Evolutionary conservation across 108 stramenopile species (phyloP).

Genomic region (Chaetoceros muelleri): DNA sequence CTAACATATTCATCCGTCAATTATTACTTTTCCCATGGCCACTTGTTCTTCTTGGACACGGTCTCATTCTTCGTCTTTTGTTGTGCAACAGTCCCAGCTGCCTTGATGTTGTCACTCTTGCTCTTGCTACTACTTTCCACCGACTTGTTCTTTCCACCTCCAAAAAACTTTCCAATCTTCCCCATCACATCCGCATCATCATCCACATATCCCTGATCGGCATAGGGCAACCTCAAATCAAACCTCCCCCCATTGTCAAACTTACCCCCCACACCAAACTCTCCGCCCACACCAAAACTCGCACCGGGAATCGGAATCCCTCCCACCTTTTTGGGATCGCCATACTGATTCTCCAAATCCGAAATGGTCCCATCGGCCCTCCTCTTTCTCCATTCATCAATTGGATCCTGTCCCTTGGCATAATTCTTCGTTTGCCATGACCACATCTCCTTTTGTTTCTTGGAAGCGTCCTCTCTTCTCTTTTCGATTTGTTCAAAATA

Average conservation of each 20-base stretch:
- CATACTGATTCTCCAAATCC: constrained; percentile 80
- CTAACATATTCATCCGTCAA: background rate
- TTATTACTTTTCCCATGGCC: constrained; percentile 3
- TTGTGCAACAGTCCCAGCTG: too few relatives aligned
- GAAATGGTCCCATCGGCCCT: constrained; percentile 58
- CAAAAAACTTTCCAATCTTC: constrained; percentile 41
- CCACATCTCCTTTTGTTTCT: constrained; percentile 74
- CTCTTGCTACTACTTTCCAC: too few relatives aligned
- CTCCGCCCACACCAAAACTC: constrained; percentile 84
- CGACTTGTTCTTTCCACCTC: constrained; percentile 46
- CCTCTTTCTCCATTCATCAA: constrained; percentile 81
- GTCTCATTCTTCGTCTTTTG: background rate
- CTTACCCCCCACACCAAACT: constrained; percentile 85
- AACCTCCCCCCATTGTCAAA: constrained; percentile 95
- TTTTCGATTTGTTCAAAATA: constrained; percentile 72
- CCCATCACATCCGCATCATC: constrained; percentile 67
- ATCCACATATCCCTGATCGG: constrained; percentile 88
- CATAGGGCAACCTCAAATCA: constrained; percentile 90
- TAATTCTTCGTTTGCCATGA: constrained; percentile 80
- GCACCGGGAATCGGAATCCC: constrained; percentile 80
- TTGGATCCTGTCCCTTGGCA: constrained; percentile 72
- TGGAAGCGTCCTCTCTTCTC: constrained; percentile 45
- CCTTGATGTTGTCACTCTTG: too few relatives aligned
- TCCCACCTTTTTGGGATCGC: constrained; percentile 70
- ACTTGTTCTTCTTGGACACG: constrained; percentile 3